These are phyloP conservation scores for Fusarium globosum DNA, from an alignment of 2,329 filamentous ascomycete species.

Conservation along the genomic window DNA sequence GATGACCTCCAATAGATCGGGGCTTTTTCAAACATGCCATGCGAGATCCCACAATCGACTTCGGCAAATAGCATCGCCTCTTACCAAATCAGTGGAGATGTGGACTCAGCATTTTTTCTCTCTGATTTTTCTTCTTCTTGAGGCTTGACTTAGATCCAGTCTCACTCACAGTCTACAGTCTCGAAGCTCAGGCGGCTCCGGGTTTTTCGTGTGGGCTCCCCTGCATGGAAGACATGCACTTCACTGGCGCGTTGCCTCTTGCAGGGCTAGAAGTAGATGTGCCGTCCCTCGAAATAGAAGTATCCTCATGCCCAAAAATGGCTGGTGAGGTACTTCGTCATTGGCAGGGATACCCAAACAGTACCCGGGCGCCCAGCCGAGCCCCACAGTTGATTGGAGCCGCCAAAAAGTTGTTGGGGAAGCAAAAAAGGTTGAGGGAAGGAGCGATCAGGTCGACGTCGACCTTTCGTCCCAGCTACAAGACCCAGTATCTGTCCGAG, in stretches of 20 bases:
- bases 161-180: not conserved
- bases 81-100: constrained; percentile 19
- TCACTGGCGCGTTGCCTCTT: constrained; percentile 17
- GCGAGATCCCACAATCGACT: constrained; percentile 1
- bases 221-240: constrained; percentile 36
- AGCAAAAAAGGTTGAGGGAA: constrained; percentile 41
- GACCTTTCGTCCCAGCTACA: constrained; percentile 17
- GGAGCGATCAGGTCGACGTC: constrained; percentile 31
- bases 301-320: not conserved
- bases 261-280: constrained; percentile 29
- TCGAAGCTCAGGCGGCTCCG: constrained; percentile 29
- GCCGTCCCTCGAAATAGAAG: constrained; percentile 8
- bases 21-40: not conserved
- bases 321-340: constrained; percentile 1
- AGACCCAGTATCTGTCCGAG: constrained; percentile 12
- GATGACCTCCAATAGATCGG: constrained; percentile 1
- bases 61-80: constrained; percentile 7
- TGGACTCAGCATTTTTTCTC: not conserved
- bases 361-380: constrained; percentile 6
- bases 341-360: constrained; percentile 17
- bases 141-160: not conserved
- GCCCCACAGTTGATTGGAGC: constrained; percentile 37
- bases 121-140: not conserved
- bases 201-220: constrained; percentile 28
- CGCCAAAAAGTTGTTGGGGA: constrained; percentile 48